Evolutionary conservation across 2,329 filamentous ascomycete species (phyloP).

Genomic region (Colletotrichum theobromicola): DNA sequence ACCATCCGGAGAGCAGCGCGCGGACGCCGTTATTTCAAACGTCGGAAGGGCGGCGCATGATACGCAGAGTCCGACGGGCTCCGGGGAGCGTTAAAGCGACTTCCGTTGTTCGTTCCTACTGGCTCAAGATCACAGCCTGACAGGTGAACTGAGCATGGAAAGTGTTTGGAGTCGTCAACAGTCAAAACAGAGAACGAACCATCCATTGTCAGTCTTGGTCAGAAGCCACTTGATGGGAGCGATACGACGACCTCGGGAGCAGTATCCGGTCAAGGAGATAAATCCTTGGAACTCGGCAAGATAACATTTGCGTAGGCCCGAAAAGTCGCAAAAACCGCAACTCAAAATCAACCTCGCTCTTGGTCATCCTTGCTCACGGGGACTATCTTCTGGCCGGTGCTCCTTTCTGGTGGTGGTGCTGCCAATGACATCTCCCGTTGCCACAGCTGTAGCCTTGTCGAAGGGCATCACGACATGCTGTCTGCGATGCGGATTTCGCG

Average conservation of each 20-base stretch:
- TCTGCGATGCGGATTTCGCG: background rate
- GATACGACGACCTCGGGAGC: background rate
- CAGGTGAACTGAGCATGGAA: background rate
- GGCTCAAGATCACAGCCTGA: background rate
- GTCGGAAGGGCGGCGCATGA: background rate
- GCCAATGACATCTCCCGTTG: background rate
- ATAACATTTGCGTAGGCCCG: background rate
- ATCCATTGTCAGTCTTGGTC: background rate
- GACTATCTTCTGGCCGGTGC: background rate
- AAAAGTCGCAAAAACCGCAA: background rate
- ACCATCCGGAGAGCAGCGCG: background rate
- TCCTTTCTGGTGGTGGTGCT: too few relatives aligned
- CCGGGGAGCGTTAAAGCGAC: background rate
- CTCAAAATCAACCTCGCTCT: background rate
- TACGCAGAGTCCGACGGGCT: background rate
- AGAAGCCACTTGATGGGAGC: background rate
- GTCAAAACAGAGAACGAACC: background rate
- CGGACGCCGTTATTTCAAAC: background rate
- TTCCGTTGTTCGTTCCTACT: background rate
- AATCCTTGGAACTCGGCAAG: background rate
- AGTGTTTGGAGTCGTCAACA: background rate
- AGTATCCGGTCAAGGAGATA: background rate
- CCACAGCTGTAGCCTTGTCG: background rate
- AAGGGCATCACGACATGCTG: background rate
- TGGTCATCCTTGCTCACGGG: background rate